Evolutionary conservation across 2,329 filamentous ascomycete species (phyloP), one percentile per base, ranked within the genome.

Genomic region (Calonectria pseudoturangicola): DNA sequence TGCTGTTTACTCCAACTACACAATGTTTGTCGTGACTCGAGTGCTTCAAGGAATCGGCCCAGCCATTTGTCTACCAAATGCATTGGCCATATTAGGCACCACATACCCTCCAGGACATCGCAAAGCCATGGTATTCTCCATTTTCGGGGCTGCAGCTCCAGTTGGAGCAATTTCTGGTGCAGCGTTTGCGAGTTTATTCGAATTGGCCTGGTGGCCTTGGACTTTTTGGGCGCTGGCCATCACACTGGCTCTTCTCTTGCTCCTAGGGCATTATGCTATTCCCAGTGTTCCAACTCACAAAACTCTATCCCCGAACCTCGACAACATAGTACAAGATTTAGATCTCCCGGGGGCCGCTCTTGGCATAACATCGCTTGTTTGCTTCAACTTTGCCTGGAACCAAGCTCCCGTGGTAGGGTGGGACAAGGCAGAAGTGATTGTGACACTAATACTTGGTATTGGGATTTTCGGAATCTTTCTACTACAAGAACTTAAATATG

Each of bases 361-460:
- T 79, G 90, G 91, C 0, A 85, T 92, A 18, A 83, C 84, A 0
- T 88, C 86, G 0, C 82, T 93, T 25, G 85, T 91, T 0, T 81
- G 93, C 13, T 85, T 92, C 80, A 92, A 92, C 76, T 89, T 93
- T 75, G 89, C 90, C 0, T 92, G 89, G 89, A 92, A 92, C 74
- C 90, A 93, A 78, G 90, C 87, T 0, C 87, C 89, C 0, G 83
- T 89, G 0, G 88, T 87, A 2, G 89, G 89, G 0, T 93, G 91
- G 91, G 71, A 83, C 5, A 82, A 85, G 7, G 83, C 88, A 0
- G 90, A 90, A 75, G 85, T 90, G 30, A 89, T 88, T 75, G 80
- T 88, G 1, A 81, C 88, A 1, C 81, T 93, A 2, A 88, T 92
- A 67, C 71, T 70, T n/a, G 33, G 67, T 27, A 3, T 70, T 18